A percentile compares a stretch with the other conserved stretches of the same genome.
Conservation (phyloP, 768 basidiomycete species). For the Antrodiella citrinella region DNA sequence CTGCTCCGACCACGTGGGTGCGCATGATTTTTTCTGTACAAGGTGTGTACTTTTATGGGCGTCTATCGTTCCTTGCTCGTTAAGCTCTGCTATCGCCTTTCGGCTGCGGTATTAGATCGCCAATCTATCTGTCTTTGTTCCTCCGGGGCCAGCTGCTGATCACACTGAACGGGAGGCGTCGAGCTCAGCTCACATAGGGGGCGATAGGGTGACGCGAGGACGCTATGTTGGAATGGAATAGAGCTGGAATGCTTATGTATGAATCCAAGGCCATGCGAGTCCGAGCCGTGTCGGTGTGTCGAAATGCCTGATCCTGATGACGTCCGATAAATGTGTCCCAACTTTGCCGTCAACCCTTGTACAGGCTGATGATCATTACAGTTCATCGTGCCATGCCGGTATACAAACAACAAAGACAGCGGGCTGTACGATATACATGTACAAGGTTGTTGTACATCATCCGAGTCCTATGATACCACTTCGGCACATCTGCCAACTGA, state of each 20-base stretch:
- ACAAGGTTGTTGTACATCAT: neutral
- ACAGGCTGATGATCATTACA: too few relatives aligned
- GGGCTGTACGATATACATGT: too few relatives aligned
- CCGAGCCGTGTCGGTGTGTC: neutral
- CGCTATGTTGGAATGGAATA: too few relatives aligned
- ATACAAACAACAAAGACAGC: too few relatives aligned
- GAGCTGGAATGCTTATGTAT: too few relatives aligned
- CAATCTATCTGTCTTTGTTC: too few relatives aligned
- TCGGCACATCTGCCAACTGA: neutral
- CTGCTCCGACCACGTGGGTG: constrained; percentile 5
- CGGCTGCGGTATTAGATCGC: constrained; percentile 3
- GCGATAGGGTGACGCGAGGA: too few relatives aligned
- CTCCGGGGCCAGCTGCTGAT: too few relatives aligned
- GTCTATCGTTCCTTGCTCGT: constrained; percentile 2
- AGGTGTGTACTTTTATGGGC: constrained; percentile 10
- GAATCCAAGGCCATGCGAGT: neutral
- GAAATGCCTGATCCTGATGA: neutral
- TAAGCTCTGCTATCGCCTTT: constrained; percentile 4
- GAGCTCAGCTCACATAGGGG: too few relatives aligned
- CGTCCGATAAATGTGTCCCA: neutral
- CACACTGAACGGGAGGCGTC: too few relatives aligned
- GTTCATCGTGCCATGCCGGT: too few relatives aligned
- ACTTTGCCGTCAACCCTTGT: neutral
- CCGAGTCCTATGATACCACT: neutral
- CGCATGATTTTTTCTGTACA: constrained; percentile 1